Evolutionary conservation across 768 basidiomycete species (phyloP), one percentile per base, ranked within the genome.

Genomic region (Trametes gibbosa): DNA sequence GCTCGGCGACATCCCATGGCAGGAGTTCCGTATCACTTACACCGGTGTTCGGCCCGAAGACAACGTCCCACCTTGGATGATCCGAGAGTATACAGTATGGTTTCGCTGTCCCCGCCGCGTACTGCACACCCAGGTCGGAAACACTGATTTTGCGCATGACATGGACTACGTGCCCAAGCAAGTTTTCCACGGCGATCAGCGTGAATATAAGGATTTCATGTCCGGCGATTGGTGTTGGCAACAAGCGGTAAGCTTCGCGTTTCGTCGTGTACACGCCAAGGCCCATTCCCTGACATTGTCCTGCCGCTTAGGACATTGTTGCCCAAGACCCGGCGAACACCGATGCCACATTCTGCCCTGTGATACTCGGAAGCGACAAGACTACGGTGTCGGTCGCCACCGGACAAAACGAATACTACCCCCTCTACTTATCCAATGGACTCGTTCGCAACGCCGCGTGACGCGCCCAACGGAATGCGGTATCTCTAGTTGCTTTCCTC

Each of bases 1-100:
- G 5, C 48, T 71, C 19, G 75, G 75, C 12, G 73, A 74, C 25
- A 65, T 69, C 13, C 71, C 74, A 0, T 81, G 79, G 78, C 19
- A 72, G 5, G 66, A 61, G 2, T 75, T 79, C 54, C 53, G 63
- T 0, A 39, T 76, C 17, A 52, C 56, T 6, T 76, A 74, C 39
- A 35, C 27, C 25, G 0, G 52, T 5, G 27, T 14, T 4, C 16
- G 49, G 24, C 32, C 55, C 3, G 62, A 62, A 0, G 52, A 53
- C 0, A 9, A 8, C 10, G 29, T 49, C 8, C 67, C 69, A 5
- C 25, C 58, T 7, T 73, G 72, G 72, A 73, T 70, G 69, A 49
- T 35, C 0, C 60, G 50, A 16, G 27, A 29, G 41, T 53, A 23
- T 41, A 66, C 68, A 39, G 63, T 71, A 1, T 70, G 65, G 67